Conservation (phyloP, 169 alveolate species). For the Babesia ovis region DNA sequence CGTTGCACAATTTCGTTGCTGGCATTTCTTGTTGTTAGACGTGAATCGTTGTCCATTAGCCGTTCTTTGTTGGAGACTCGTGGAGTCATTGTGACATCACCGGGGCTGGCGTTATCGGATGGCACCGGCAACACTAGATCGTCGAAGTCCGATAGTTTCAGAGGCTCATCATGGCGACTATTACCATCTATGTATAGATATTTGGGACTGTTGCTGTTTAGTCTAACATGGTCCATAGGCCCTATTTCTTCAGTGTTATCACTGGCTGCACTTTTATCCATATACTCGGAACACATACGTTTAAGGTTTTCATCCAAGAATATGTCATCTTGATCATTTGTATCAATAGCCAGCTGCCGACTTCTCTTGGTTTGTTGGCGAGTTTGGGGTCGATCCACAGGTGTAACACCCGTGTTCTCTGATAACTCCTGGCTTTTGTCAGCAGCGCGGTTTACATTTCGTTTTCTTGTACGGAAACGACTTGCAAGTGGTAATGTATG, state of each 20-base stretch:
- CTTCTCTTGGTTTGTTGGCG: too few species aligned
- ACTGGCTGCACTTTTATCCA: neutral
- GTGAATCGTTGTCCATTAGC: neutral
- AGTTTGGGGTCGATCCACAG: too few species aligned
- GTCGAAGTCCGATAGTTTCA: conserved; percentile 22
- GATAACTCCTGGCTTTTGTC: too few species aligned
- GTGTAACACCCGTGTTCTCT: too few species aligned
- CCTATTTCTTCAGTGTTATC: neutral
- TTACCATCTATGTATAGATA: neutral
- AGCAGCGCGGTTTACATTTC: too few species aligned
- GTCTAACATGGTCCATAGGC: neutral
- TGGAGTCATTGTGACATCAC: too few species aligned
- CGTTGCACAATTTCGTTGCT: neutral
- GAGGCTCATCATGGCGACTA: neutral
- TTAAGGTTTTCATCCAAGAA: neutral
- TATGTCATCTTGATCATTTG: too few species aligned
- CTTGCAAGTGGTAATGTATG: too few species aligned
- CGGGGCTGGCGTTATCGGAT: too few species aligned
- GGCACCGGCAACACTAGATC: neutral
- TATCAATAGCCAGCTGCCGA: too few species aligned
- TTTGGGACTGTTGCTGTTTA: neutral
- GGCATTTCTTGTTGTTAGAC: neutral
- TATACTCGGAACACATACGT: neutral
- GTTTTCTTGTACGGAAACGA: too few species aligned
- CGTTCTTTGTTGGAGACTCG: too few species aligned